Percentiles rank a stretch among this genome's conserved stretches.
These are phyloP conservation scores for Geotrichum macrosporum DNA, from an alignment of 1,139 yeast genomes.

Conservation along the genomic window DNA sequence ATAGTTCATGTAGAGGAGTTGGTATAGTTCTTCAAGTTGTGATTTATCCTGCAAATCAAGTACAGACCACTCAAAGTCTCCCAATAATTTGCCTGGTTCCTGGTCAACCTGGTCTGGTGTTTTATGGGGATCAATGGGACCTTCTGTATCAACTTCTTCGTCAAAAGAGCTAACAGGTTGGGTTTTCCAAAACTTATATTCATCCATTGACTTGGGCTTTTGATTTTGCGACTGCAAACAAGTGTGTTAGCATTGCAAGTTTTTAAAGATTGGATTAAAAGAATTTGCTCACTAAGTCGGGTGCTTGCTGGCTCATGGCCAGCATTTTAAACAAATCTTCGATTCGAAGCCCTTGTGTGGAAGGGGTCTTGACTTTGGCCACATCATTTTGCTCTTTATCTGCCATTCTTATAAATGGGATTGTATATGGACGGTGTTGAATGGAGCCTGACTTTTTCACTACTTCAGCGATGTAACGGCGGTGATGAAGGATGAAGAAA, in stretches of 20 bases:
- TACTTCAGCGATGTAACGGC: too few relatives aligned
- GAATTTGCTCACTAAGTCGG: background rate
- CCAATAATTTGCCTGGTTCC: conserved; percentile 63
- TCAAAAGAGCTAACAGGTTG: conserved; percentile 84
- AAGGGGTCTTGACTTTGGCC: conserved; percentile 20
- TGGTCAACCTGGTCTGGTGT: conserved; percentile 68
- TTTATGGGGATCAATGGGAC: conserved; percentile 73
- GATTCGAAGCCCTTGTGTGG: conserved; percentile 33
- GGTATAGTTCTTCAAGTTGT: conserved; percentile 70
- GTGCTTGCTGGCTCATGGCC: conserved; percentile 23
- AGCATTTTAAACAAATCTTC: conserved; percentile 43
- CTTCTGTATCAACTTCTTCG: conserved; percentile 59
- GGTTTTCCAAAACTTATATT: conserved; percentile 95
- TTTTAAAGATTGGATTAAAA: background rate
- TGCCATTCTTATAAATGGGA: conserved; percentile 1
- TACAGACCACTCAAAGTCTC: conserved; percentile 85
- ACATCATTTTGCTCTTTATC: background rate
- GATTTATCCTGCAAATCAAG: conserved; percentile 58
- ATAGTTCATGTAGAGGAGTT: conserved; percentile 77
- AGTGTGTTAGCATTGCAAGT: background rate
- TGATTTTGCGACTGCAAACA: background rate
- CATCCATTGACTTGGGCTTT: conserved; percentile 63
- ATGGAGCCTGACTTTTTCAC: too few relatives aligned
- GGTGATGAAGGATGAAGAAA: too few relatives aligned
- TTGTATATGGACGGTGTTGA: too few relatives aligned